A percentile compares a stretch with the other conserved stretches of the same genome.
phyloP scores from a whole-genome alignment of 495 filamentous ascomycete genomes.

The Clavariopsis aquatica region DNA sequence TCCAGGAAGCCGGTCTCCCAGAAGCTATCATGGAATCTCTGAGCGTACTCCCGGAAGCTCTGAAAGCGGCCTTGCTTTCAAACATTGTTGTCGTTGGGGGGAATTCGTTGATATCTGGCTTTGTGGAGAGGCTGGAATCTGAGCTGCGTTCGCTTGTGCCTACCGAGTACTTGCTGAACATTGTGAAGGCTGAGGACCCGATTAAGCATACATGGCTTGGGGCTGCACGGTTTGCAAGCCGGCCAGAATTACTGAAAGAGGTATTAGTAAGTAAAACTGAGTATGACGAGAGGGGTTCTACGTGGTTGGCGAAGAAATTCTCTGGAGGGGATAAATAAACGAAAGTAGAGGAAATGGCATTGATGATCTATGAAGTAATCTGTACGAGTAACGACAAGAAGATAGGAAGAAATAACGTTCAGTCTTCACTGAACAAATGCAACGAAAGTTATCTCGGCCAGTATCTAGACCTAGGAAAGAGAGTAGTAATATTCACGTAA shows the following conservation, averaged over 20 bases:
- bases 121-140: constrained; percentile 75
- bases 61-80: constrained; percentile 77
- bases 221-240: constrained; percentile 70
- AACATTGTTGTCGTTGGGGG: constrained; percentile 91
- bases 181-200: constrained; percentile 70
- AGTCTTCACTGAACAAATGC: too few species aligned
- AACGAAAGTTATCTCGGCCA: too few species aligned
- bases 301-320: constrained; percentile 77
- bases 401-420: too few species aligned
- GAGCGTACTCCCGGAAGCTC: constrained; percentile 68
- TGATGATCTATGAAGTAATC: neutral
- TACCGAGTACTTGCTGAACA: constrained; percentile 72
- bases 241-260: constrained; percentile 60
- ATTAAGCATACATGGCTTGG: constrained; percentile 83
- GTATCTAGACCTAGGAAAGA: too few species aligned
- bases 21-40: constrained; percentile 80
- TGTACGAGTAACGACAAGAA: neutral
- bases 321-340: constrained; percentile 32
- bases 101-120: constrained; percentile 75
- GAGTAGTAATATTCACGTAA: too few species aligned
- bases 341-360: too few species aligned
- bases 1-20: constrained; percentile 80
- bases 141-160: constrained; percentile 77
- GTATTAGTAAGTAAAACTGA: constrained; percentile 80
- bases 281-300: constrained; percentile 82